Evolutionary conservation across 257 asterid genomes (phyloP).

Genomic region (Plectranthus barbatus): DNA sequence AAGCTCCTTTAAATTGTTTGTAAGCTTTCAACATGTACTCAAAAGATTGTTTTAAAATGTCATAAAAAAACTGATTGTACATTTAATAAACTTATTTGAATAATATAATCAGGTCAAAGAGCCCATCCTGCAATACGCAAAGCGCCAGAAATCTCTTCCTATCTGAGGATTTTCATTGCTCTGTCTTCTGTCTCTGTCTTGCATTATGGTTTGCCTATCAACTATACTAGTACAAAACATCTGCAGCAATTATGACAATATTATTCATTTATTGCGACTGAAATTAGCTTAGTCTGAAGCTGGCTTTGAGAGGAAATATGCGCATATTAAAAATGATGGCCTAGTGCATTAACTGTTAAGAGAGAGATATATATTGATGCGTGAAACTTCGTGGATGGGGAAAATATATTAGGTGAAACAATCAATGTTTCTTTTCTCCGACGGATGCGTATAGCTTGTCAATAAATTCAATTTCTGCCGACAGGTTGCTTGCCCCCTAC

Average conservation of each 20-base stretch:
- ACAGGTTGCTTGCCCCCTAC: too few species aligned
- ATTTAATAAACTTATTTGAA: background rate
- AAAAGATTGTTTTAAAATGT: background rate
- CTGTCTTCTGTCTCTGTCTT: background rate
- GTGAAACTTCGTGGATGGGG: background rate
- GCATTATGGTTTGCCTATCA: background rate
- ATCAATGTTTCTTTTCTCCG: background rate
- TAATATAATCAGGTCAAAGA: slow-evolving; percentile 68
- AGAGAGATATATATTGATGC: background rate
- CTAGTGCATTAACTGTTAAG: too few species aligned
- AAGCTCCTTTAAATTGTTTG: slow-evolving; percentile 13
- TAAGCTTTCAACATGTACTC: too few species aligned
- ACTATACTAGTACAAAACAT: background rate
- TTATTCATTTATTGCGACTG: background rate
- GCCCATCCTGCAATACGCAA: slow-evolving; percentile 61
- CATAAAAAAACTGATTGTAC: background rate
- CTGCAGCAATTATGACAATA: background rate
- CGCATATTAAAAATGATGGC: too few species aligned
- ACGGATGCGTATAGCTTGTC: too few species aligned
- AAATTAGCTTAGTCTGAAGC: background rate
- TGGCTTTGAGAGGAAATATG: background rate
- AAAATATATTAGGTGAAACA: background rate
- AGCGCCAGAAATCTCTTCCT: slow-evolving; percentile 69
- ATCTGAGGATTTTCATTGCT: slow-evolving; percentile 19
- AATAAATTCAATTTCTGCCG: too few species aligned